Percentiles rank a stretch among this genome's conserved stretches.
Conservation (phyloP, 192 early-diverging fungal genomes). For the Mortierella claussenii region DNA sequence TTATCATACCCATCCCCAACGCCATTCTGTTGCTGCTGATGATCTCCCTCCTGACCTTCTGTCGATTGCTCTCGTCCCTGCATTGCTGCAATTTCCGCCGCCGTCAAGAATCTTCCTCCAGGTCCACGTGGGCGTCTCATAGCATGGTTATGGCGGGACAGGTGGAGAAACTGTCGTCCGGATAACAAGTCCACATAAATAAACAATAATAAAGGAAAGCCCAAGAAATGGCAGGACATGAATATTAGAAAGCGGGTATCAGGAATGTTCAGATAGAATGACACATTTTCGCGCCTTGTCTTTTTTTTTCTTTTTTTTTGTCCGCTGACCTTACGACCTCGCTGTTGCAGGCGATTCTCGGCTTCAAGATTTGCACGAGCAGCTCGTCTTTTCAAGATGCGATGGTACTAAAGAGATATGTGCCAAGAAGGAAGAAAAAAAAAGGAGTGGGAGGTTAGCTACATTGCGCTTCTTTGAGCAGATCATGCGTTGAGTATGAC, state of each 20-base stretch:
- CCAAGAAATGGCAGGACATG: too few species aligned
- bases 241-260: too few species aligned
- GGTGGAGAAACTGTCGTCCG: conserved; percentile 94
- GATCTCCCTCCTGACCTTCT: background rate
- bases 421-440: background rate
- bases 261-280: too few species aligned
- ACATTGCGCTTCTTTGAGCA: too few species aligned
- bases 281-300: background rate
- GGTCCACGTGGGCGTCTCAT: conserved; percentile 96
- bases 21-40: conserved; percentile 5
- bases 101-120: conserved; percentile 91
- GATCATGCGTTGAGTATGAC: too few species aligned
- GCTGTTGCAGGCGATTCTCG: conserved; percentile 70
- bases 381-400: conserved; percentile 93
- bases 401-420: conserved; percentile 75
- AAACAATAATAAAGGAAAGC: too few species aligned
- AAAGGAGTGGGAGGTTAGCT: background rate
- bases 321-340: conserved; percentile 67
- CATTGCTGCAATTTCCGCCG: conserved; percentile 46
- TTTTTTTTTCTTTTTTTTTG: too few species aligned
- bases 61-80: conserved; percentile 14
- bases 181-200: too few species aligned
- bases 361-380: conserved; percentile 85
- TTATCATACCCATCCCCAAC: conserved; percentile 2
- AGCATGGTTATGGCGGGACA: conserved; percentile 96